Percentiles rank a stretch among this genome's conserved stretches.
phyloP scores from a whole-genome alignment of 192 early-diverging fungal species.

The Backusella mclennaniae region DNA sequence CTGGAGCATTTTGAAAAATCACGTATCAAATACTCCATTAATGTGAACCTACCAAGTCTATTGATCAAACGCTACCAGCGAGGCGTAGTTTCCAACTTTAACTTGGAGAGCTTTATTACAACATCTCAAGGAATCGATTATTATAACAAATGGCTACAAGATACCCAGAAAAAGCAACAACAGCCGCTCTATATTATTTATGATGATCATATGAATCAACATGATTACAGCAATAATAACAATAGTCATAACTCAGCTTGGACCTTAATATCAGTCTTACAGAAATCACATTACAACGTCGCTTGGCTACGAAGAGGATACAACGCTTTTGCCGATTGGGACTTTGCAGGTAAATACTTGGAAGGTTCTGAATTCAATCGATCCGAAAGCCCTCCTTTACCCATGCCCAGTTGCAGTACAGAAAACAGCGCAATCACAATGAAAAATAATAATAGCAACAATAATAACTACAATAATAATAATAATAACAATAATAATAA shows the following conservation, averaged over 20 bases:
- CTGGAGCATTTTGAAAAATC: conserved; percentile 20
- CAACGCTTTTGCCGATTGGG: conserved; percentile 36
- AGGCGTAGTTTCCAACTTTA: conserved; percentile 51
- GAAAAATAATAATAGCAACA: background rate
- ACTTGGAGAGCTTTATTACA: conserved; percentile 53
- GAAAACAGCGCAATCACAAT: background rate
- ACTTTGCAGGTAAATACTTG: background rate
- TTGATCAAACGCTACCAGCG: conserved; percentile 54
- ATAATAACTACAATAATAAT: background rate
- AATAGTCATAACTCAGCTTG: background rate
- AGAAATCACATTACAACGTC: conserved; percentile 12
- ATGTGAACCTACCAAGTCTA: conserved; percentile 57
- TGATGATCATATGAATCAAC: conserved; percentile 15
- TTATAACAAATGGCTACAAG: conserved; percentile 21
- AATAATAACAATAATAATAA: background rate
- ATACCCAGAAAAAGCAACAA: background rate
- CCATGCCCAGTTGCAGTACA: conserved; percentile 1
- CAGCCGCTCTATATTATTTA: background rate
- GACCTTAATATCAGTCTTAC: conserved; percentile 9
- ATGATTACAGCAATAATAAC: background rate
- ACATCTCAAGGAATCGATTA: conserved; percentile 48
- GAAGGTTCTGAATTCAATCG: conserved; percentile 1
- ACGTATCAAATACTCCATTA: conserved; percentile 43
- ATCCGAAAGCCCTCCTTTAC: conserved; percentile 1
- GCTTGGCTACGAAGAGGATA: conserved; percentile 48